Evolutionary conservation across 2,329 filamentous ascomycete species (phyloP).

Genomic region (Tolypocladium tropicale): DNA sequence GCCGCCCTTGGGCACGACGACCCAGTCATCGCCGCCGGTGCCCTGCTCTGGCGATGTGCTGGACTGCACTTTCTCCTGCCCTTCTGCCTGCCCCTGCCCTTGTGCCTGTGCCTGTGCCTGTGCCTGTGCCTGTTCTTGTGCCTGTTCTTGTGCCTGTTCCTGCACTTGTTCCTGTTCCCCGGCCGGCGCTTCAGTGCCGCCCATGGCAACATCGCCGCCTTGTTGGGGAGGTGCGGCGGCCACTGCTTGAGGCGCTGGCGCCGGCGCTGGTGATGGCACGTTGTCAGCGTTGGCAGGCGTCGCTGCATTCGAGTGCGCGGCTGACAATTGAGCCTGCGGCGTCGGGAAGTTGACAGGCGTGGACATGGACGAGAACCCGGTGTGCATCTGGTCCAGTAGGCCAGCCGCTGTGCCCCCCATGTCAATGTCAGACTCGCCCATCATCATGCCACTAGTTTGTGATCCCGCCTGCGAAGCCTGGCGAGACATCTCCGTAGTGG

Average conservation of each 20-base stretch:
- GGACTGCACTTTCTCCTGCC: conserved; percentile 12
- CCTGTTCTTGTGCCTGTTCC: too few relatives aligned
- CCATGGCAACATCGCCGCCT: conserved; percentile 36
- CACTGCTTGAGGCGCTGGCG: conserved; percentile 4
- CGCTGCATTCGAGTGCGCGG: conserved; percentile 42
- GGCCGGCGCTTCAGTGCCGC: conserved; percentile 32
- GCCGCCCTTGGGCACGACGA: conserved; percentile 59
- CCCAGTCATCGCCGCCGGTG: conserved; percentile 57
- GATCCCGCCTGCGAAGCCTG: conserved; percentile 45
- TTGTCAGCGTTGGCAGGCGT: conserved; percentile 42
- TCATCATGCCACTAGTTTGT: conserved; percentile 43
- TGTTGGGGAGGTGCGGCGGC: conserved; percentile 10
- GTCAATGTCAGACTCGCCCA: conserved; percentile 52
- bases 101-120: too few relatives aligned
- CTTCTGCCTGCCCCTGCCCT: conserved; percentile 15
- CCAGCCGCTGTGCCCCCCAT: conserved; percentile 56
- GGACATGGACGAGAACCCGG: conserved; percentile 46
- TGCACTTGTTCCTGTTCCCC: conserved; percentile 17
- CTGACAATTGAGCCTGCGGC: conserved; percentile 49
- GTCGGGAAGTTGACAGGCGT: conserved; percentile 52
- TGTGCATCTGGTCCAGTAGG: conserved; percentile 59
- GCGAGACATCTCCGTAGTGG: conserved; percentile 32
- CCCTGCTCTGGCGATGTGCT: conserved; percentile 38
- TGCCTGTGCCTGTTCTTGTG: too few relatives aligned
- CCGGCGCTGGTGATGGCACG: conserved; percentile 31